Evolutionary conservation across 2,329 filamentous ascomycete genomes (phyloP).

Genomic region (Hymenoscyphus infarciens): DNA sequence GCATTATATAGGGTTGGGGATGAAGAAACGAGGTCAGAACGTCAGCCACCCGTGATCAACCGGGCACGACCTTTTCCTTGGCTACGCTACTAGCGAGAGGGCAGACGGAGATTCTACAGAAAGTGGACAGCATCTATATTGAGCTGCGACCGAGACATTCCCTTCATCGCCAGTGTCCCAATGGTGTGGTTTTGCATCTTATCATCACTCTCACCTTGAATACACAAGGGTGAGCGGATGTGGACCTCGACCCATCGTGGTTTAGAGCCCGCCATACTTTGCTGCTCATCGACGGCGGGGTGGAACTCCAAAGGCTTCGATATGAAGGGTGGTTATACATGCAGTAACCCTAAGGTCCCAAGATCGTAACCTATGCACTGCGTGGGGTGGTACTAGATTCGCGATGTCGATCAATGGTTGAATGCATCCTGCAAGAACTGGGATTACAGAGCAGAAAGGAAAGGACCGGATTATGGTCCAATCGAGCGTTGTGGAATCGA

Average conservation of each 20-base stretch:
- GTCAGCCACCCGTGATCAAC: constrained; percentile 8
- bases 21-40: constrained; percentile 15
- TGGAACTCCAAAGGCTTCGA: background rate
- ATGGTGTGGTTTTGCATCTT: constrained; percentile 5
- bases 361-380: background rate
- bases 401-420: background rate
- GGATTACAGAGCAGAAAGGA: background rate
- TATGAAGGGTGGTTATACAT: constrained; percentile 4
- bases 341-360: background rate
- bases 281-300: background rate
- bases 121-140: background rate
- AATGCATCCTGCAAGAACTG: constrained; percentile 1
- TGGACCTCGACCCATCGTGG: background rate
- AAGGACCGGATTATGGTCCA: background rate
- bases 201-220: background rate
- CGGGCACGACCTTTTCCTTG: background rate
- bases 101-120: background rate
- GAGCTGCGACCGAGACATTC: constrained; percentile 7
- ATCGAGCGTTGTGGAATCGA: background rate
- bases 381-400: background rate
- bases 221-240: background rate
- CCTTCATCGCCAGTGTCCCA: constrained; percentile 7
- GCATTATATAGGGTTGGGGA: constrained; percentile 24
- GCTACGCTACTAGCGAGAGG: background rate
- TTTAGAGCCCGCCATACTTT: background rate